A percentile compares a stretch with the other conserved stretches of the same genome.
These are phyloP conservation scores for Phytophthora fragariaefolia DNA, from an alignment of 352 stramenopile genomes.

Conservation along the genomic window DNA sequence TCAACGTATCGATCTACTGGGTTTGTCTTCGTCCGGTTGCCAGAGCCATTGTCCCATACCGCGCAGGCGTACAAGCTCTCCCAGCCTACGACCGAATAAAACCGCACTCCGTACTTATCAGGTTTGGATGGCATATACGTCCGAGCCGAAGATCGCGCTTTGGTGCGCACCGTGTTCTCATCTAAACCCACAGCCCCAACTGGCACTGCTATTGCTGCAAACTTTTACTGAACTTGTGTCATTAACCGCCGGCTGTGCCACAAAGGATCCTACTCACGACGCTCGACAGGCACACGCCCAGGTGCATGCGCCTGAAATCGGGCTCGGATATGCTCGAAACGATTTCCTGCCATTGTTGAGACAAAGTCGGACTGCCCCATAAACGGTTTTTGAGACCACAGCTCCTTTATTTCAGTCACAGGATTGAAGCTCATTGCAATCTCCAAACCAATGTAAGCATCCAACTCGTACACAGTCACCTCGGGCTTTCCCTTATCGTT, in stretches of 20 bases:
- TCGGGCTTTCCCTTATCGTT: not conserved
- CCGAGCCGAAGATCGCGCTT: slow-evolving; percentile 6
- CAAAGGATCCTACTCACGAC: slow-evolving; percentile 2
- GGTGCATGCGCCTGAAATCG: slow-evolving; percentile 14
- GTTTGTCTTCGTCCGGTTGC: not conserved
- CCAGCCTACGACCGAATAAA: slow-evolving; percentile 11
- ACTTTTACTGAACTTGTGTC: not conserved
- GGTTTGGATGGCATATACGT: too few species aligned
- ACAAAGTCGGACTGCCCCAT: slow-evolving; percentile 1
- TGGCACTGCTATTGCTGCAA: slow-evolving; percentile 8
- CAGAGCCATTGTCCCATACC: slow-evolving; percentile 15
- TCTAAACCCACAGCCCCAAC: slow-evolving; percentile 9
- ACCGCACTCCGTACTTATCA: too few species aligned
- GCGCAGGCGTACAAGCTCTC: slow-evolving; percentile 13
- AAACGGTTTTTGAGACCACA: slow-evolving; percentile 19
- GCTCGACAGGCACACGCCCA: not conserved
- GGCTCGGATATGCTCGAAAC: slow-evolving; percentile 7
- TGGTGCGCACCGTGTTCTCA: slow-evolving; percentile 15
- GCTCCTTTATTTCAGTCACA: slow-evolving; percentile 22
- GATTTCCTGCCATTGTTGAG: slow-evolving; percentile 8
- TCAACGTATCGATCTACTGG: slow-evolving; percentile 6
- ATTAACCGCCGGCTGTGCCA: slow-evolving; percentile 13
- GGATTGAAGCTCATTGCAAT: too few species aligned
- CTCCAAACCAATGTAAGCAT: slow-evolving; percentile 20
- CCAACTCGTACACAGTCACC: slow-evolving; percentile 1